These are phyloP conservation scores for Camellia granthamiana DNA, from an alignment of 148 eudicot genomes.

Conservation along the genomic window DNA sequence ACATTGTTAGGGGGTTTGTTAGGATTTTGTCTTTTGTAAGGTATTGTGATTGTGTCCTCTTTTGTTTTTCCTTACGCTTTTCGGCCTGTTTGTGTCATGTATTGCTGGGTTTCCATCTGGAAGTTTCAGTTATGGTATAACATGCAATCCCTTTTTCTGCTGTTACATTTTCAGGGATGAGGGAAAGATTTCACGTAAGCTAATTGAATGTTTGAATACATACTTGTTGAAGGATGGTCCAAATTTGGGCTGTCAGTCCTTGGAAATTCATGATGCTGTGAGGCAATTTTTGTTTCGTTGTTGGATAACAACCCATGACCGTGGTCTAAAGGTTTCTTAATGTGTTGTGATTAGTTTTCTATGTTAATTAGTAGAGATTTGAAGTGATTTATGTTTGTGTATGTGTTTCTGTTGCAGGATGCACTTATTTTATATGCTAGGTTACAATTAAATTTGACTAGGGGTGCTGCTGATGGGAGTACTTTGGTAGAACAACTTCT, in stretches of 20 bases:
- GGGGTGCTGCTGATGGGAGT: constrained; percentile 62
- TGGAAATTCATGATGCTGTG: constrained; percentile 77
- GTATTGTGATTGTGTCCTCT: constrained; percentile 20
- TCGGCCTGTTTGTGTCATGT: constrained; percentile 8
- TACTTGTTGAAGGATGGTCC: constrained; percentile 90
- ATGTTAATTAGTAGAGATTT: constrained; percentile 1
- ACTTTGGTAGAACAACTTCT: constrained; percentile 72
- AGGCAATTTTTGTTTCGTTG: constrained; percentile 64
- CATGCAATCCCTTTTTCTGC: constrained; percentile 3
- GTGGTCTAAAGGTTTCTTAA: constrained; percentile 60
- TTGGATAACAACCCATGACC: constrained; percentile 70
- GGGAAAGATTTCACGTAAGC: constrained; percentile 72
- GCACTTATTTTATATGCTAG: constrained; percentile 67
- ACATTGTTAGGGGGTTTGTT: constrained; percentile 56
- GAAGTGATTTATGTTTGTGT: background rate
- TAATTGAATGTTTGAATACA: constrained; percentile 76
- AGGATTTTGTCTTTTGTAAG: constrained; percentile 60
- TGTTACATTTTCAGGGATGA: constrained; percentile 56
- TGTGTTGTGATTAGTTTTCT: background rate
- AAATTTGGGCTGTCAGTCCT: constrained; percentile 65
- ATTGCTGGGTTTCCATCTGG: constrained; percentile 11
- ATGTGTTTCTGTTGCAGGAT: constrained; percentile 46
- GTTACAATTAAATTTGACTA: constrained; percentile 71
- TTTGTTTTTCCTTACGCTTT: constrained; percentile 11
- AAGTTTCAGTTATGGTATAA: background rate